Evolutionary conservation across 2,329 filamentous ascomycete species (phyloP).

Genomic region (Xylaria sp.): DNA sequence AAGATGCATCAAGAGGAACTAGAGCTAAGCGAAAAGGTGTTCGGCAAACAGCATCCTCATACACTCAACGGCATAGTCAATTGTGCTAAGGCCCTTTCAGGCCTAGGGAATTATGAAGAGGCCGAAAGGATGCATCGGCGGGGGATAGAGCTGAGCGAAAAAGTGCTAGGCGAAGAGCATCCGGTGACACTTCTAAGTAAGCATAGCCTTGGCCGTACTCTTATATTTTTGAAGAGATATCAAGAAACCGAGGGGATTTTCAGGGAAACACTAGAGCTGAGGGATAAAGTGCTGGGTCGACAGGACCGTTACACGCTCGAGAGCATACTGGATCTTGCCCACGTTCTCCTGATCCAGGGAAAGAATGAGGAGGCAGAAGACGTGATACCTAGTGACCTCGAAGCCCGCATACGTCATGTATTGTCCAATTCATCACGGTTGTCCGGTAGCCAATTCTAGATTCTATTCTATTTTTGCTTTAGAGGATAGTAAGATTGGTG

Average conservation of each 20-base stretch:
- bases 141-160: too few relatives aligned
- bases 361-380: neutral
- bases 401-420: neutral
- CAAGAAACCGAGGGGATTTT: neutral
- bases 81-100: too few relatives aligned
- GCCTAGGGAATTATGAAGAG: too few relatives aligned
- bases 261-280: neutral
- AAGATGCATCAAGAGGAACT: neutral
- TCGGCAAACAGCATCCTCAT: neutral
- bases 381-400: neutral
- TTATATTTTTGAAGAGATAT: neutral
- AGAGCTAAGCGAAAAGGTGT: neutral
- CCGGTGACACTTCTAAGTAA: too few relatives aligned
- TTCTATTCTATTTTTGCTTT: too few relatives aligned
- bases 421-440: neutral
- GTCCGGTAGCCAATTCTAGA: neutral
- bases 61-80: neutral
- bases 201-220: neutral
- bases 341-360: neutral
- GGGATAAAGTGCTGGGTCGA: neutral
- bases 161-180: too few relatives aligned
- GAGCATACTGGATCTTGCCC: neutral
- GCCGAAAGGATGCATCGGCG: too few relatives aligned
- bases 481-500: too few relatives aligned
- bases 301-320: neutral